Conservation (phyloP, 345 rosid genomes). For the Eucalyptus decipiens region DNA sequence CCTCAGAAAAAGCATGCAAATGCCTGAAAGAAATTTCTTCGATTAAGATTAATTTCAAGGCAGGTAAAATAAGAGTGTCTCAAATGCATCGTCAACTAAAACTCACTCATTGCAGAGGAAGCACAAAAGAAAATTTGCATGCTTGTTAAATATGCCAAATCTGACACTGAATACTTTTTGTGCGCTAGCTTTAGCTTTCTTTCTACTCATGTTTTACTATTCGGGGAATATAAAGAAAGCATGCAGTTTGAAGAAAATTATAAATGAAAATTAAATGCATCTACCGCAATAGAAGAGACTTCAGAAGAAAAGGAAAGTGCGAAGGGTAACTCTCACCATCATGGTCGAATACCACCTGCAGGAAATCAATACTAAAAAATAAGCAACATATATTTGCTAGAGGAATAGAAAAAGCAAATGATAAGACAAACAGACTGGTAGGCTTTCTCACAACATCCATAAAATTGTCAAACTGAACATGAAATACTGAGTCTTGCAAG, state of each 20-base stretch:
- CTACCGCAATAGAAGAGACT: background rate
- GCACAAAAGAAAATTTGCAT: background rate
- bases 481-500: background rate
- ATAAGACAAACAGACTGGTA: background rate
- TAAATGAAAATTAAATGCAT: background rate
- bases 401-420: background rate
- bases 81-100: background rate
- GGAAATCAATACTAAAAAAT: background rate
- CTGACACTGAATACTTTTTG: background rate
- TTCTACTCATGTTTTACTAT: background rate
- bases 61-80: background rate
- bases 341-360: conserved; percentile 98
- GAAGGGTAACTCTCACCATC: conserved; percentile 58
- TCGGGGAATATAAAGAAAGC: background rate
- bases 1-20: background rate
- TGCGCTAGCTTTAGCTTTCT: background rate
- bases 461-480: background rate
- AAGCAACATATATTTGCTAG: background rate
- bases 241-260: background rate
- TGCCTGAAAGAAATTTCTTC: background rate
- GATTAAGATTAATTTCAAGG: background rate
- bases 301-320: background rate
- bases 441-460: background rate
- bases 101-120: background rate
- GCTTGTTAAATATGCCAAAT: background rate